Conservation (phyloP, 2,329 filamentous ascomycete genomes). For the Colletotrichum zoysiae region DNA sequence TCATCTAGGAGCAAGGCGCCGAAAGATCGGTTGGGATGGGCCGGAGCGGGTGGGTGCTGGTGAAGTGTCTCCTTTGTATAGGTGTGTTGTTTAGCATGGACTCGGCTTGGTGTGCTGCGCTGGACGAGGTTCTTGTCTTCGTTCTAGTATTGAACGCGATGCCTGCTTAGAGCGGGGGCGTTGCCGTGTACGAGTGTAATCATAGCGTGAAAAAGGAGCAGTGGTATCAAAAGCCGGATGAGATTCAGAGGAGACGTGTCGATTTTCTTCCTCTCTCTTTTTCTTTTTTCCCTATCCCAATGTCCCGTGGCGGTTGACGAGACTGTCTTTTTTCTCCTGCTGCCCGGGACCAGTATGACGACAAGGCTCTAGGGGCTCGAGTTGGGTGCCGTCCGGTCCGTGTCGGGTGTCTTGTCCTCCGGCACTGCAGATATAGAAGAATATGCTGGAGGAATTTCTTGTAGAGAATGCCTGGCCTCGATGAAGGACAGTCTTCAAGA, state of each 20-base stretch:
- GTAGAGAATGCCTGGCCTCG: background rate
- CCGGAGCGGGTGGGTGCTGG: background rate
- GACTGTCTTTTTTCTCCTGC: background rate
- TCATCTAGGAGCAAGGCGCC: conserved; percentile 43
- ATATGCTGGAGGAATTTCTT: background rate
- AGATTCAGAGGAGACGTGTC: background rate
- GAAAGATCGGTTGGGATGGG: background rate
- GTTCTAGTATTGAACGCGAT: background rate
- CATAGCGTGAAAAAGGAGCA: background rate
- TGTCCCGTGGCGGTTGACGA: background rate
- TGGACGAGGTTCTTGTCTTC: background rate
- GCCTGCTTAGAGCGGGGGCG: background rate
- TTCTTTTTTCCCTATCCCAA: too few relatives aligned
- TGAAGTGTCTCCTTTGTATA: background rate
- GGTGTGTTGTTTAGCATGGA: background rate
- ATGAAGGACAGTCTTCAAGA: background rate
- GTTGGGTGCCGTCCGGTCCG: background rate
- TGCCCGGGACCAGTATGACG: background rate
- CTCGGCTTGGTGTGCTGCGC: background rate
- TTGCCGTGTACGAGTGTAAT: background rate
- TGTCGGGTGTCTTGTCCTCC: background rate
- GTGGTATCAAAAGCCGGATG: background rate
- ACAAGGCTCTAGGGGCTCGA: background rate
- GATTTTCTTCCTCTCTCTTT: background rate
- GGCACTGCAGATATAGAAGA: background rate